Evolutionary conservation across 441 rosid genomes (phyloP).

Genomic region (Metrosideros polymorpha): DNA sequence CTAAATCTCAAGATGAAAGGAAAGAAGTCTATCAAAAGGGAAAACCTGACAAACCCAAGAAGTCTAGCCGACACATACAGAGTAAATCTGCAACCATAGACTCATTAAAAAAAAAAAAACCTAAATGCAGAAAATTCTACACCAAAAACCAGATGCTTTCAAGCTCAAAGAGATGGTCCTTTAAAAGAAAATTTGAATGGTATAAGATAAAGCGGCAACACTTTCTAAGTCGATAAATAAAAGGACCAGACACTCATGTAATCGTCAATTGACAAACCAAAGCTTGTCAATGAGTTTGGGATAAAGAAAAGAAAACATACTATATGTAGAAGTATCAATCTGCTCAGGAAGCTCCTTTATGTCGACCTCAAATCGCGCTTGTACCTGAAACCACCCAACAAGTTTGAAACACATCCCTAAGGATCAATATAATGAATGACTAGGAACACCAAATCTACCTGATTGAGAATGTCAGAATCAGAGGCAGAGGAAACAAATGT

Average conservation of each 20-base stretch:
- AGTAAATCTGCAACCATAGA: neutral
- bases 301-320: conserved; percentile 29
- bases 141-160: neutral
- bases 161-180: neutral
- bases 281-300: neutral
- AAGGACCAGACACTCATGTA: neutral
- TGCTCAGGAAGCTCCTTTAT: conserved; percentile 98
- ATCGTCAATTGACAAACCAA: neutral
- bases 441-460: conserved; percentile 32
- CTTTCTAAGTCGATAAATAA: neutral
- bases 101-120: neutral
- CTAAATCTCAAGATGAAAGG: neutral
- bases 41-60: no score
- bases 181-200: neutral
- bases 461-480: conserved; percentile 85
- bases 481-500: conserved; percentile 91
- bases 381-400: conserved; percentile 41
- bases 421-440: neutral
- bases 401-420: neutral
- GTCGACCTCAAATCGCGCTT: conserved; percentile 95
- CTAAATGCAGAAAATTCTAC: neutral
- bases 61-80: neutral
- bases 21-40: neutral
- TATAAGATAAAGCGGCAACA: neutral
- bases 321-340: conserved; percentile 98